Conservation (phyloP, 2,329 filamentous ascomycete genomes). For the Verticillium nonalfalfae region DNA sequence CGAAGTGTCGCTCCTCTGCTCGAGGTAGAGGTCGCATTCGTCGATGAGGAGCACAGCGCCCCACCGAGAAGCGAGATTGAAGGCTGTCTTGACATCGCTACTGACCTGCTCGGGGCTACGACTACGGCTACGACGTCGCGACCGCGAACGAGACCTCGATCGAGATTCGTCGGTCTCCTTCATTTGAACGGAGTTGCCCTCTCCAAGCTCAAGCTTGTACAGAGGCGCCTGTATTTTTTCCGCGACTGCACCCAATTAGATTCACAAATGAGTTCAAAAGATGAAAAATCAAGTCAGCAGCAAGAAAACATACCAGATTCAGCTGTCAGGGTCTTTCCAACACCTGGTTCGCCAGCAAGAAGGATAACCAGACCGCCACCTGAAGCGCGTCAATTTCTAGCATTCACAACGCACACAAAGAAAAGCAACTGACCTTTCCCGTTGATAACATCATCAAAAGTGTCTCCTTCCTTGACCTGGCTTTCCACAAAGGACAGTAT, state of each 20-base stretch:
- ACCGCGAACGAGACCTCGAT: neutral
- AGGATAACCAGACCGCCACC: slow-evolving; percentile 4
- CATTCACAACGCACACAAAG: too few relatives aligned
- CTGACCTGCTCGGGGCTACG: slow-evolving; percentile 36
- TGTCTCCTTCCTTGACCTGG: slow-evolving; percentile 30
- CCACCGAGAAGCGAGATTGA: slow-evolving; percentile 50
- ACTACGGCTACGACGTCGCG: neutral
- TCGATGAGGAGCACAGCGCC: slow-evolving; percentile 79
- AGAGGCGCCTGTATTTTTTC: slow-evolving; percentile 29
- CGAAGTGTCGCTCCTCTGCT: slow-evolving; percentile 56
- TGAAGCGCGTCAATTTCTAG: neutral
- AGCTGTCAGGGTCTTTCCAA: slow-evolving; percentile 8
- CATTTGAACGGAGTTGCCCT: slow-evolving; percentile 44
- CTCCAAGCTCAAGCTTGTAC: slow-evolving; percentile 45
- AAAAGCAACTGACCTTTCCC: slow-evolving; percentile 34
- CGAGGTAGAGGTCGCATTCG: slow-evolving; percentile 79
- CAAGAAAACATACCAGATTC: neutral
- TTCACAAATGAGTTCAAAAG: slow-evolving; percentile 3
- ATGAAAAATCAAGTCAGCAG: too few relatives aligned
- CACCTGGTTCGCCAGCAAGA: slow-evolving; percentile 5
- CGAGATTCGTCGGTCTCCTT: neutral
- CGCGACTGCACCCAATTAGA: slow-evolving; percentile 18
- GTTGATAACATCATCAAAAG: slow-evolving; percentile 44
- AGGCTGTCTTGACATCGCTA: slow-evolving; percentile 27
- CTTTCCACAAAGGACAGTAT: slow-evolving; percentile 42